Evolutionary conservation across 169 alveolate species (phyloP), one percentile per base, ranked within the genome.

Genomic region (Babesia bovis): DNA sequence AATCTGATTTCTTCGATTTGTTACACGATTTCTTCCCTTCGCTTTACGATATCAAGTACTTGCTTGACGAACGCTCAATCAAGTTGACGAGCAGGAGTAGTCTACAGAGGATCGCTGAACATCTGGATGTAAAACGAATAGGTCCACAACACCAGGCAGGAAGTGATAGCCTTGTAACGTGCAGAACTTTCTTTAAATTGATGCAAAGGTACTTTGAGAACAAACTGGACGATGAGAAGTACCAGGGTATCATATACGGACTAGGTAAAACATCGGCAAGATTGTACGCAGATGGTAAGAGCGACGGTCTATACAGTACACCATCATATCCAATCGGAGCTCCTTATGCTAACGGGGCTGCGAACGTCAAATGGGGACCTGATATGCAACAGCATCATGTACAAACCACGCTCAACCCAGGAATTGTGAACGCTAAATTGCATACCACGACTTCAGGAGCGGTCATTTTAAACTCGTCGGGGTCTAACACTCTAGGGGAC

Each of bases 101-200:
- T 0, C 82, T 95, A 36, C 94, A 91, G 63, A 81, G 92, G 75
- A 68, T 94, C 10, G 94, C 96, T 57, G 95, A 90, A 49, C 90
- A 74, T 44, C 87, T 95, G 63, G 88, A 90, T 57, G 94, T 95
- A 13, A 88, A 91, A 67, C 86, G 99, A 59, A 90, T 96, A 17
- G 99, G 99, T 26, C 95, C 95, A 51, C 96, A 91, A 52, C 99
- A 98, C 72, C 98, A 97, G 83, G 99, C 99, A 2, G 99, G 99
- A 50, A 94, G 98, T 70, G 99, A 98, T 82, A 90, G 97, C 23
- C 88, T 95, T 19, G 97, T 98, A 35, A 98, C 99, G 1, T 90
- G 96, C 55, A 85, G 95, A 30, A 96, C 97, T 25, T 97, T 94
- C 85, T 96, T 96, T 83, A 94, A 94, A 83, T 88, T 96, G 44